Conservation (phyloP, 2,329 filamentous ascomycete genomes). For the Nigrospora osmanthi region DNA sequence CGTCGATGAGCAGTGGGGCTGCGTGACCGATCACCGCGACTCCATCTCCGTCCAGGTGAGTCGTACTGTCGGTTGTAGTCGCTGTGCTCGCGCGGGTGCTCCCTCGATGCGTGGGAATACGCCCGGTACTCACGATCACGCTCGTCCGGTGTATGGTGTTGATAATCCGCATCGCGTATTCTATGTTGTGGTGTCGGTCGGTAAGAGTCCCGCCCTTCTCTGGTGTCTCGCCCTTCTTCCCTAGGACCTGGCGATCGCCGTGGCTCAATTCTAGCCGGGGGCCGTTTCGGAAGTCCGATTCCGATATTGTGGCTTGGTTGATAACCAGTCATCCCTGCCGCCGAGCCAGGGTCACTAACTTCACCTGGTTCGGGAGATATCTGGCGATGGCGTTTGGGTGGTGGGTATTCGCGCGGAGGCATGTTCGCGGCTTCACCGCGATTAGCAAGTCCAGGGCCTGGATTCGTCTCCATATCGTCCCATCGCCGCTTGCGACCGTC, state of each 20-base stretch:
- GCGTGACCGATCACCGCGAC: not conserved
- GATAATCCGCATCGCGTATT: not conserved
- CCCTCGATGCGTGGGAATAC: not conserved
- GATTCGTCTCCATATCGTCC: not conserved
- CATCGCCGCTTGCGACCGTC: constrained; percentile 4
- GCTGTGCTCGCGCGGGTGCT: not conserved
- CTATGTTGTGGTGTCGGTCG: not conserved
- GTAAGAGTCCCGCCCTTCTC: not conserved
- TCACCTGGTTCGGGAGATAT: constrained; percentile 7
- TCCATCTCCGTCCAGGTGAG: not conserved
- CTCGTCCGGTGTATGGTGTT: not conserved
- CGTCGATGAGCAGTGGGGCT: not conserved
- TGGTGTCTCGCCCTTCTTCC: not conserved
- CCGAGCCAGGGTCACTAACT: constrained; percentile 3
- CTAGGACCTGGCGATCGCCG: not conserved
- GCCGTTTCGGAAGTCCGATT: not conserved
- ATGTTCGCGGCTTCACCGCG: not conserved
- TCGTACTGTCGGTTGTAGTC: not conserved
- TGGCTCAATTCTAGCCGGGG: not conserved
- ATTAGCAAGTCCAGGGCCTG: not conserved
- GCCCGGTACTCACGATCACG: not conserved
- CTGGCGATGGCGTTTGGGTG: not conserved
- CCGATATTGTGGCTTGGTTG: not conserved
- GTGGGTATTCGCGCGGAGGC: not conserved
- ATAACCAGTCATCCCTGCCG: not conserved